These are phyloP conservation scores for Rhizomucor pusillus DNA, from an alignment of 371 early-diverging fungal species.

Conservation along the genomic window DNA sequence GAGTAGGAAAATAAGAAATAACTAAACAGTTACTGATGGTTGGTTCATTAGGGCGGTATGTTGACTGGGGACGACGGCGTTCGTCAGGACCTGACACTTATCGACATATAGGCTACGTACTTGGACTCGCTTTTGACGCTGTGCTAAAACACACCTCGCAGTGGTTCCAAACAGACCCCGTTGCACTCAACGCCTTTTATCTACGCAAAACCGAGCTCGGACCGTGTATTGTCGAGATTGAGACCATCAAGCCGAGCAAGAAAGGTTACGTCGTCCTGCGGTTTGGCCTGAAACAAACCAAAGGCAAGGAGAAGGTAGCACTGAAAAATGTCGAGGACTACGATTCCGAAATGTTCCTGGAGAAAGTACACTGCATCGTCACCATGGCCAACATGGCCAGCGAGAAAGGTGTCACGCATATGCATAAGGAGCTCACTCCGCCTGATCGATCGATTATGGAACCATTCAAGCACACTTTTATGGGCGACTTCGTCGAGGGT, in stretches of 20 bases:
- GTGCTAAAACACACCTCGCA: conserved; percentile 28
- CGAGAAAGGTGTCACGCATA: conserved; percentile 31
- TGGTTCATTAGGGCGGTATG: conserved; percentile 13
- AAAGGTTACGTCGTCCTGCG: conserved; percentile 41
- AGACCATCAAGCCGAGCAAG: conserved; percentile 32
- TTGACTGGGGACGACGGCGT: too few species aligned
- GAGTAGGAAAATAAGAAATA: background rate
- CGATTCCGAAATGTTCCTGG: conserved; percentile 19
- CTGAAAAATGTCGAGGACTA: conserved; percentile 15
- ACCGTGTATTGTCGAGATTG: conserved; percentile 31
- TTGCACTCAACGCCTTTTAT: conserved; percentile 44
- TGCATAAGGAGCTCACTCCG: conserved; percentile 17
- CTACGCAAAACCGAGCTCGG: conserved; percentile 31
- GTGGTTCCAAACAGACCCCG: conserved; percentile 34
- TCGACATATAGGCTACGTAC: conserved; percentile 36
- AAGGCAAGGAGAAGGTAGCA: background rate
- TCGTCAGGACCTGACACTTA: too few species aligned
- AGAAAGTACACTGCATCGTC: conserved; percentile 30
- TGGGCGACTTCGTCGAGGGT: conserved; percentile 23
- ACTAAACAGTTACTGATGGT: background rate
- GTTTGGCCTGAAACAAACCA: conserved; percentile 10
- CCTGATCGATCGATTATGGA: conserved; percentile 17
- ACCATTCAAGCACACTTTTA: conserved; percentile 25
- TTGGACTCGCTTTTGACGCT: conserved; percentile 29
- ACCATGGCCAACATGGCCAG: conserved; percentile 45